Evolutionary conservation across 495 filamentous ascomycete species (phyloP).

Genomic region (Podospora sp.): DNA sequence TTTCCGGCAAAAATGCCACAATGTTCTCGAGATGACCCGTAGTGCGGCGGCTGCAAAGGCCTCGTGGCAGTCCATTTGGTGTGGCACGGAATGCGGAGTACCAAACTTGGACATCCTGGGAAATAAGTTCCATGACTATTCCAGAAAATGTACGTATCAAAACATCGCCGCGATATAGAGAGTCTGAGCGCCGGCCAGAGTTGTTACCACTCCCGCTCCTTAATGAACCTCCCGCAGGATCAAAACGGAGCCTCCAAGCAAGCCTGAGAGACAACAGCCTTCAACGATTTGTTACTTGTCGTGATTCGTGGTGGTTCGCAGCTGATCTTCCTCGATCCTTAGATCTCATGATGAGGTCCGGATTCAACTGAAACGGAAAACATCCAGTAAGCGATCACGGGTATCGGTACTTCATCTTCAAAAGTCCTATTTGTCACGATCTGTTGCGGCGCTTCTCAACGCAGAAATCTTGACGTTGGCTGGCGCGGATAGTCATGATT

Average conservation of each 20-base stretch:
- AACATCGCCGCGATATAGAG: constrained; percentile 3
- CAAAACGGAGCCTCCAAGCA: not conserved
- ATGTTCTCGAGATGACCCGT: constrained; percentile 20
- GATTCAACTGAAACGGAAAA: too few species aligned
- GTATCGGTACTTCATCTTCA: too few species aligned
- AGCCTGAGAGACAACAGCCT: too few species aligned
- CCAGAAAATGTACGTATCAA: constrained; percentile 16
- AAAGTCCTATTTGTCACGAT: not conserved
- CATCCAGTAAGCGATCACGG: too few species aligned
- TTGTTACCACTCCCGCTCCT: not conserved
- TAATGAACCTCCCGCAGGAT: not conserved
- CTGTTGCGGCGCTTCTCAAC: not conserved
- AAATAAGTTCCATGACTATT: constrained; percentile 10
- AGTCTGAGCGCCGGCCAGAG: constrained; percentile 3
- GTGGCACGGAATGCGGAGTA: not conserved
- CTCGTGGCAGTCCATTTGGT: constrained; percentile 23
- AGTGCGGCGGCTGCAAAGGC: constrained; percentile 20
- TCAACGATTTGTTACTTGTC: too few species aligned
- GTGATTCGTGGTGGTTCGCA: too few species aligned
- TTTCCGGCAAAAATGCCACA: constrained; percentile 29
- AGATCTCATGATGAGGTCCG: too few species aligned
- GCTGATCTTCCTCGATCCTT: too few species aligned
- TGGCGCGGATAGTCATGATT: not conserved
- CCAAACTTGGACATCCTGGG: not conserved
- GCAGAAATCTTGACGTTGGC: not conserved